phyloP scores from a whole-genome alignment of 73 alveolate genomes.

The Paramecium sonneborni region DNA sequence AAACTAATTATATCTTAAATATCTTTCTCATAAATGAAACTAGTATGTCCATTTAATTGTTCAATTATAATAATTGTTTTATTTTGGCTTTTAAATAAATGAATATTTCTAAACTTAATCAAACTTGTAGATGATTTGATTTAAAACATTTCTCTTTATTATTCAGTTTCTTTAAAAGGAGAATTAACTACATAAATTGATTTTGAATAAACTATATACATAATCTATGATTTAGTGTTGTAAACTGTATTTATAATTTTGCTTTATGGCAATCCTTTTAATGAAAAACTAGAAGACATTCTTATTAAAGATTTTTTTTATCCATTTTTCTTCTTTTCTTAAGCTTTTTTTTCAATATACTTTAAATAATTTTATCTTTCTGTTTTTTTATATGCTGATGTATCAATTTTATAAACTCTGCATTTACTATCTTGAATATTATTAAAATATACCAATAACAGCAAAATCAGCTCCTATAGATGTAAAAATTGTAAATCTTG shows the following conservation, averaged over 20 bases:
- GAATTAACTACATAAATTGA: not conserved
- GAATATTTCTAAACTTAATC: constrained; percentile 28
- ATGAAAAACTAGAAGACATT: not conserved
- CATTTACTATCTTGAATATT: constrained; percentile 21
- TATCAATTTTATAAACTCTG: constrained; percentile 33
- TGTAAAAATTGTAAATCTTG: not conserved
- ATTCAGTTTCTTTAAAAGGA: constrained; percentile 34
- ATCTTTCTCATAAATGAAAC: not conserved
- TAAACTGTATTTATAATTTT: constrained; percentile 15
- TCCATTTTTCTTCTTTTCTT: not conserved
- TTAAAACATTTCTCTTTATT: constrained; percentile 32
- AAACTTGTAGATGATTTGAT: not conserved
- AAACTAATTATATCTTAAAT: not conserved
- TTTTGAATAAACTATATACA: constrained; percentile 36
- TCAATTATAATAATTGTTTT: not conserved
- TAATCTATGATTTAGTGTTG: not conserved
- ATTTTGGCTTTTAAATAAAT: not conserved
- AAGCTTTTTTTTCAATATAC: constrained; percentile 1
- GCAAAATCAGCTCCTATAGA: constrained; percentile 45
- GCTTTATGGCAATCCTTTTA: constrained; percentile 39
- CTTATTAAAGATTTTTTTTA: not conserved
- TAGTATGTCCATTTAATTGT: not conserved
- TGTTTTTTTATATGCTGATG: not conserved
- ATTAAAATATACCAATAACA: not conserved
- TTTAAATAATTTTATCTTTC: constrained; percentile 48